A percentile compares a stretch with the other conserved stretches of the same genome.
Evolutionary conservation across 805 yeast species (phyloP).

Genomic region (Lachancea kluyveri): DNA sequence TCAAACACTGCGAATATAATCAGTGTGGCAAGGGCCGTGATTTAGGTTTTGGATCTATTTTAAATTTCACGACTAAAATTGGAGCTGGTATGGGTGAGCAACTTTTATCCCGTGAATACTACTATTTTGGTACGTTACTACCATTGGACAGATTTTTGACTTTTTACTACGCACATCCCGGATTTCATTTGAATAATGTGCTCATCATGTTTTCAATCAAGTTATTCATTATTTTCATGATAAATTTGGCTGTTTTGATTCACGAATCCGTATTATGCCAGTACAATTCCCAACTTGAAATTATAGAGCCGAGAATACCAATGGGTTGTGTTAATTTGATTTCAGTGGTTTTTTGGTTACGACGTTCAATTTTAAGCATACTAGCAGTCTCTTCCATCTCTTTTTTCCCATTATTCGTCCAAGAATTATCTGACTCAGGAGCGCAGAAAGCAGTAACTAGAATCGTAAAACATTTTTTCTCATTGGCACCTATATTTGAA

Average conservation of each 20-base stretch:
- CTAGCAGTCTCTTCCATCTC: slow-evolving; percentile 70
- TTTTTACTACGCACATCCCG: slow-evolving; percentile 81
- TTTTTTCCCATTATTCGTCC: slow-evolving; percentile 68
- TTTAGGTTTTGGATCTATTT: slow-evolving; percentile 75
- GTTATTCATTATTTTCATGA: slow-evolving; percentile 49
- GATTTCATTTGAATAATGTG: slow-evolving; percentile 75
- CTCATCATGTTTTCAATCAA: slow-evolving; percentile 66
- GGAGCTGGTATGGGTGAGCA: slow-evolving; percentile 93
- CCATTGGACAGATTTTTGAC: slow-evolving; percentile 75
- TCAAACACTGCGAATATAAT: slow-evolving; percentile 74
- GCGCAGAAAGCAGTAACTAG: slow-evolving; percentile 62
- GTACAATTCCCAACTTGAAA: slow-evolving; percentile 50
- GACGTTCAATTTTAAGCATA: slow-evolving; percentile 66
- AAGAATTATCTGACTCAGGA: slow-evolving; percentile 73
- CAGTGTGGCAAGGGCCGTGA: slow-evolving; percentile 89
- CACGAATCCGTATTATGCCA: slow-evolving; percentile 57
- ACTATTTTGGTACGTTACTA: slow-evolving; percentile 67
- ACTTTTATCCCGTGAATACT: slow-evolving; percentile 75
- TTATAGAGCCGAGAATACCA: slow-evolving; percentile 58
- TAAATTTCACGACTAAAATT: slow-evolving; percentile 76
- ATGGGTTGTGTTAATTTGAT: slow-evolving; percentile 64
- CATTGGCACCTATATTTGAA: slow-evolving; percentile 73
- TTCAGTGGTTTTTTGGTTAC: slow-evolving; percentile 71
- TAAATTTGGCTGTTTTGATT: slow-evolving; percentile 59
- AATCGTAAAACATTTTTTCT: slow-evolving; percentile 57